Percentiles rank a stretch among this genome's conserved stretches.
phyloP scores from a whole-genome alignment of 106 monocot species.

The Dactylorhiza incarnata region DNA sequence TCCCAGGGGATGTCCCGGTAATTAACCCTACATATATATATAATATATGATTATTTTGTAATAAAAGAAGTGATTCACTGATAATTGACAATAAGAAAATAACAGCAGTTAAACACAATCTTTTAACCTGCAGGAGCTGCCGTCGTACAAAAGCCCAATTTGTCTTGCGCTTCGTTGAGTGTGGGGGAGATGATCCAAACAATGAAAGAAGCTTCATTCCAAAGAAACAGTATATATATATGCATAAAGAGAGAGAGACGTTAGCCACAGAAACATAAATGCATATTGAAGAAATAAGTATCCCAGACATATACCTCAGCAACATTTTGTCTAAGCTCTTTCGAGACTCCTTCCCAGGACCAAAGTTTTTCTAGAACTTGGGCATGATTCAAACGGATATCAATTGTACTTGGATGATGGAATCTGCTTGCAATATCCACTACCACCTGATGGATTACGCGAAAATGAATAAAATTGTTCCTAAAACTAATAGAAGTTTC shows the following conservation, averaged over 20 bases:
- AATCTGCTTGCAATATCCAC: conserved; percentile 57
- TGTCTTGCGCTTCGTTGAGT: conserved; percentile 63
- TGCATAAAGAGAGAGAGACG: not conserved
- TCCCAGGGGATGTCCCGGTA: no score
- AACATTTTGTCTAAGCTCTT: conserved; percentile 51
- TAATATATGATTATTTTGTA: not conserved
- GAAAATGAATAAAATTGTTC: not conserved
- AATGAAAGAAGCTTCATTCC: conserved; percentile 65
- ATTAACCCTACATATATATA: no score
- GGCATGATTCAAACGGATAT: conserved; percentile 77
- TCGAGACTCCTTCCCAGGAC: conserved; percentile 77
- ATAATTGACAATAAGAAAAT: not conserved
- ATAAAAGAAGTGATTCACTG: not conserved
- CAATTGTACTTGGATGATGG: conserved; percentile 44
- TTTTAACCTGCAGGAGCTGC: conserved; percentile 77
- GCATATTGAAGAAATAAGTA: not conserved
- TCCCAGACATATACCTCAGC: conserved; percentile 61
- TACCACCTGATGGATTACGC: conserved; percentile 34
- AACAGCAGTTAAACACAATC: not conserved
- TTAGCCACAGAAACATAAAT: not conserved
- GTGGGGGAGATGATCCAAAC: conserved; percentile 63
- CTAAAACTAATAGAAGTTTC: not conserved
- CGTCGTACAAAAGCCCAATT: conserved; percentile 74
- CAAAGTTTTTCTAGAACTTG: conserved; percentile 71
- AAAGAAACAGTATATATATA: conserved; percentile 4